Base-by-base conservation (phyloP, 208 protist genomes). In the Wallacemonas sp. region DNA sequence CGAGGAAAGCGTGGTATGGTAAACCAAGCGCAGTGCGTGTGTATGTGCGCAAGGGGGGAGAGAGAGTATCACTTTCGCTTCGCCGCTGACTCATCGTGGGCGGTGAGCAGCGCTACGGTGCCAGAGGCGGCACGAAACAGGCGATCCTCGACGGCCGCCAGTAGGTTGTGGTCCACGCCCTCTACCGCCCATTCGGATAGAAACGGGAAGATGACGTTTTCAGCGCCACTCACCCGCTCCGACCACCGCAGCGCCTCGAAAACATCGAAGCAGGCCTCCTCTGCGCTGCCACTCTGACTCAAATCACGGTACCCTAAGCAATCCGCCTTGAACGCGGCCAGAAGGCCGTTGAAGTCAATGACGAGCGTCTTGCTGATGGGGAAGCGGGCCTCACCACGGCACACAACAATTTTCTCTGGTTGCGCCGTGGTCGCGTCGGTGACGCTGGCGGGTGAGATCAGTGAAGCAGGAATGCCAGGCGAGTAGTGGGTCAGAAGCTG, bases 401-500 rank as follows among this genome's bases (percentile, higher is more conserved):
- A 69, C 48, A 87, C 83, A 22, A 70, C 67, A 29, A 57, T 10
- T 26, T 12, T 20, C 2, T 44, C 46, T 23, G 25, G 44, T 18
- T 25, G 31, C 1, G 23, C 25, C 33, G 76, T 36, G 22, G 65
- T 41, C 0, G 45, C 61, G 10, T 41, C 20, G 4, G 25, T 28
- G 8, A 94, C 42, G 42, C 85, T 89, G 22, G 74, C 80, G 0
- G 89, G 88, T 14, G 84, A 91, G 39, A 94, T 63, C 20, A 97
- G 71, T 12, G 74, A 84, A 16, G 91, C 80, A 2, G 86, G 79
- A 11, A 97, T 78, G 54, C 62, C 64, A 0, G 93, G 93, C 10
- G 91, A 86, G 76, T 97, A 97, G 70, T 97, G 93, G 4, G 91
- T 97, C 36, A 97, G 77, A n/a, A 97, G 64, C 74, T 97, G 93